phyloP scores from a whole-genome alignment of 2,329 filamentous ascomycete genomes.

The Herpotrichia juniperi region DNA sequence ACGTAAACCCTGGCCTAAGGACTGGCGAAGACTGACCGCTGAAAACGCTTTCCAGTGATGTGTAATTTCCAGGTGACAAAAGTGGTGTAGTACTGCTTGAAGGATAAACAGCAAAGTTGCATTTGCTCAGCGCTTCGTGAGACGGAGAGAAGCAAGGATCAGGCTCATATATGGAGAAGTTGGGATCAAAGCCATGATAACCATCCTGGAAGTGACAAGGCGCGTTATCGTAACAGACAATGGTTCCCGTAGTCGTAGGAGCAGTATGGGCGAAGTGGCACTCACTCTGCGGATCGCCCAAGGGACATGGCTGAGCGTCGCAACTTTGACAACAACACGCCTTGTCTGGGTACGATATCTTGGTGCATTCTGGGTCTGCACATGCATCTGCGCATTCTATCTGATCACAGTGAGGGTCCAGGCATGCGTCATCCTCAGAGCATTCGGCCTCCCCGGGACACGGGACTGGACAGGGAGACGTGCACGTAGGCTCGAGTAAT shows the following conservation, averaged over 20 bases:
- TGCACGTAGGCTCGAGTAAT: conserved; percentile 33
- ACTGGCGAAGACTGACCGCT: conserved; percentile 33
- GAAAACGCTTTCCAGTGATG: conserved; percentile 37
- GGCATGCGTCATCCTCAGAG: conserved; percentile 38
- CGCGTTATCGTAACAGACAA: conserved; percentile 42
- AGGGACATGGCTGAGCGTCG: conserved; percentile 35
- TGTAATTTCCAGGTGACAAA: conserved; percentile 39
- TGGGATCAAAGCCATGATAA: conserved; percentile 26
- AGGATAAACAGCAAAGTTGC: conserved; percentile 23
- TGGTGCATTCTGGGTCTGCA: conserved; percentile 42
- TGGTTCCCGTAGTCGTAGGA: conserved; percentile 34
- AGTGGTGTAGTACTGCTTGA: conserved; percentile 36
- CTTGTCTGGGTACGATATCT: conserved; percentile 33
- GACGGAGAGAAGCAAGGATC: conserved; percentile 38
- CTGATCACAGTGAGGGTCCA: conserved; percentile 44
- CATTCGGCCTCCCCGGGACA: conserved; percentile 36
- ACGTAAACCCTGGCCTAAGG: conserved; percentile 18
- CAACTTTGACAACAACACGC: conserved; percentile 45
- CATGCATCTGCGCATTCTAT: conserved; percentile 39
- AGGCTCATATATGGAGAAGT: conserved; percentile 31
- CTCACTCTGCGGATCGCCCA: conserved; percentile 36
- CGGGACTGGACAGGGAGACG: conserved; percentile 23
- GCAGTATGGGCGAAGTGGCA: conserved; percentile 42
- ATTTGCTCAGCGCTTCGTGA: conserved; percentile 23
- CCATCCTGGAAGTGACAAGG: conserved; percentile 42